Evolutionary conservation across 2,329 filamentous ascomycete genomes (phyloP).

Genomic region (Diaporthe citri): DNA sequence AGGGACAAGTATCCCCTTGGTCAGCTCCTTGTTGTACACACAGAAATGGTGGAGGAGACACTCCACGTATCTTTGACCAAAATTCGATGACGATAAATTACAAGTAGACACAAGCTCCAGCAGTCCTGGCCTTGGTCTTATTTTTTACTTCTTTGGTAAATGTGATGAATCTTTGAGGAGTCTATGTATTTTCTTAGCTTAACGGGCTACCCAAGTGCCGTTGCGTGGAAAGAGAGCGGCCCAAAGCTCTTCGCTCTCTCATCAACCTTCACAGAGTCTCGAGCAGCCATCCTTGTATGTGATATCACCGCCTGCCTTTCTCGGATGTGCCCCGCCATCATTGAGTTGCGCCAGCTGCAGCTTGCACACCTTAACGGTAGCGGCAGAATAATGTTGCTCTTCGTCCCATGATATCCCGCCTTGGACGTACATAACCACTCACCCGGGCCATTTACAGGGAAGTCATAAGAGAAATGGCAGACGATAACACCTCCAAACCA

Average conservation of each 20-base stretch:
- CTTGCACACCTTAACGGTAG: neutral
- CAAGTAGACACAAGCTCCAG: slow-evolving; percentile 16
- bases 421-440: neutral
- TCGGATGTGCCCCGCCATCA: slow-evolving; percentile 21
- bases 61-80: slow-evolving; percentile 15
- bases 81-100: neutral
- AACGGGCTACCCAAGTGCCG: neutral
- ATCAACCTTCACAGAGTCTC: neutral
- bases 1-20: neutral
- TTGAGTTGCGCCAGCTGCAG: neutral
- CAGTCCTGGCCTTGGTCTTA: neutral
- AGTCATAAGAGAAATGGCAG: slow-evolving; percentile 20
- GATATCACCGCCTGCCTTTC: slow-evolving; percentile 17
- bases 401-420: neutral
- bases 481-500: slow-evolving; percentile 56
- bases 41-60: neutral
- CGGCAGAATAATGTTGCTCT: neutral
- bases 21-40: slow-evolving; percentile 9
- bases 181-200: neutral
- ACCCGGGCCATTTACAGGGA: no score
- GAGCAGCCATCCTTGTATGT: slow-evolving; percentile 14
- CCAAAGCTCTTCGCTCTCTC: neutral
- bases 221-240: neutral
- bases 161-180: neutral
- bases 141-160: neutral